Conservation (phyloP, 2,329 filamentous ascomycete species). For the Stagonosporopsis tanaceti region DNA sequence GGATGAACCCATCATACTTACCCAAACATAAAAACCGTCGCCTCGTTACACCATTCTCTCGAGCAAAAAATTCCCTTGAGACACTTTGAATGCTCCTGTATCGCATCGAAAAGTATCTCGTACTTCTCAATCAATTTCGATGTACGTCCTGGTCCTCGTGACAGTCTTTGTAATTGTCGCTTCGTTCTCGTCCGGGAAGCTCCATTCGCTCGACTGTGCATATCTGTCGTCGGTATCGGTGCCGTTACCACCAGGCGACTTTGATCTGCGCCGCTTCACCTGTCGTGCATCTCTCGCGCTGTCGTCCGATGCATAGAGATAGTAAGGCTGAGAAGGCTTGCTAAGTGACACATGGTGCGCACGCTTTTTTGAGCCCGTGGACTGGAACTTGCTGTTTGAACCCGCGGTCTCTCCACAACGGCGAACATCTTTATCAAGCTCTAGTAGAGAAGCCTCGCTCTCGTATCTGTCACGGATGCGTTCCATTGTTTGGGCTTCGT, state of each 20-base stretch:
- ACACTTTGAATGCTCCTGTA: neutral
- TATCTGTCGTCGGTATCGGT: constrained; percentile 4
- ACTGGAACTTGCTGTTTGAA: neutral
- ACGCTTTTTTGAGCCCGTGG: neutral
- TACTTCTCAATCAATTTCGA: neutral
- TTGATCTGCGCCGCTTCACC: neutral
- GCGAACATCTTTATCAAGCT: no score
- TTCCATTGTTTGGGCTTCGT: no score
- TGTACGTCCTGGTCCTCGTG: neutral
- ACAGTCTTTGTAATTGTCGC: neutral
- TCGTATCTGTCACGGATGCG: no score
- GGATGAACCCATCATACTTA: neutral
- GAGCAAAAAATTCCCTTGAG: neutral
- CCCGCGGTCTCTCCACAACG: no score
- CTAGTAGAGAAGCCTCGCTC: no score
- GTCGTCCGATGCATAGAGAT: neutral
- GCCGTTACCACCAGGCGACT: neutral
- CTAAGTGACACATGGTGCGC: neutral
- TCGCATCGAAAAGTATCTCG: neutral
- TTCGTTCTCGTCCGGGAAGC: constrained; percentile 12
- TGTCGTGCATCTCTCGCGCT: neutral
- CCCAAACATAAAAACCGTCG: neutral
- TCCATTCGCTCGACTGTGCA: constrained; percentile 20
- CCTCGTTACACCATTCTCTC: neutral
- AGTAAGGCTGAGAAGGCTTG: neutral